Percentiles rank a stretch among this genome's conserved stretches.
phyloP scores from a whole-genome alignment of 441 rosid genomes.

The Erodium chrysanthum region DNA sequence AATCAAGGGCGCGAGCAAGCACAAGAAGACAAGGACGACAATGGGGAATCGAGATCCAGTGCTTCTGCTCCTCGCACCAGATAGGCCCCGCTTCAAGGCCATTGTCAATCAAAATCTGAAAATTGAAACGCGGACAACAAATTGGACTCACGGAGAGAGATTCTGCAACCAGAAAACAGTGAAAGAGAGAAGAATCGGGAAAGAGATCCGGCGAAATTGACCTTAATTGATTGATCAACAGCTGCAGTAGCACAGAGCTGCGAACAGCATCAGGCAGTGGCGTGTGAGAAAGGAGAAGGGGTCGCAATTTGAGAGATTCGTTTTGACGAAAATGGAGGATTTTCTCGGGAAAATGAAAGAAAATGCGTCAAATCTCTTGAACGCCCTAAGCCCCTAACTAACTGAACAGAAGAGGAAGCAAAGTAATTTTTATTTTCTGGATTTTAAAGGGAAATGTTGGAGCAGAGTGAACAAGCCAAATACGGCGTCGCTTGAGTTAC shows the following conservation, averaged over 20 bases:
- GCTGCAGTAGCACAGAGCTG: no score
- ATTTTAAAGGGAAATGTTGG: no score
- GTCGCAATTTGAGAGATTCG: neutral
- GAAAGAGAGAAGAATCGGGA: neutral
- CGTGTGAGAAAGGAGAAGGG: neutral
- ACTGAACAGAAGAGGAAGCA: no score
- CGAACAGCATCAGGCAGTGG: no score
- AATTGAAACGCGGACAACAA: neutral
- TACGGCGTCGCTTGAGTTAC: no score
- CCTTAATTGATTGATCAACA: no score
- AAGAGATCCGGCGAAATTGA: no score
- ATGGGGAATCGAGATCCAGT: slow-evolving; percentile 50
- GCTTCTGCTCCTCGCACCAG: slow-evolving; percentile 33
- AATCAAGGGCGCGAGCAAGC: slow-evolving; percentile 47
- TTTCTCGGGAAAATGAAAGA: neutral
- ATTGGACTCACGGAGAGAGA: neutral
- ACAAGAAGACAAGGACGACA: slow-evolving; percentile 39
- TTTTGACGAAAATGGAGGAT: no score
- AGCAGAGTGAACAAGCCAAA: no score
- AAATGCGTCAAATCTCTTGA: neutral
- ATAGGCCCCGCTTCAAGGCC: slow-evolving; percentile 67
- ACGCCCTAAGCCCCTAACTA: no score
- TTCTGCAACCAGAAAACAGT: neutral
- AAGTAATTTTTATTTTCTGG: no score
- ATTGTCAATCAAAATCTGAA: slow-evolving; percentile 33